phyloP scores from a whole-genome alignment of 2,329 filamentous ascomycete species.

The Sporothrix dimorphospora region DNA sequence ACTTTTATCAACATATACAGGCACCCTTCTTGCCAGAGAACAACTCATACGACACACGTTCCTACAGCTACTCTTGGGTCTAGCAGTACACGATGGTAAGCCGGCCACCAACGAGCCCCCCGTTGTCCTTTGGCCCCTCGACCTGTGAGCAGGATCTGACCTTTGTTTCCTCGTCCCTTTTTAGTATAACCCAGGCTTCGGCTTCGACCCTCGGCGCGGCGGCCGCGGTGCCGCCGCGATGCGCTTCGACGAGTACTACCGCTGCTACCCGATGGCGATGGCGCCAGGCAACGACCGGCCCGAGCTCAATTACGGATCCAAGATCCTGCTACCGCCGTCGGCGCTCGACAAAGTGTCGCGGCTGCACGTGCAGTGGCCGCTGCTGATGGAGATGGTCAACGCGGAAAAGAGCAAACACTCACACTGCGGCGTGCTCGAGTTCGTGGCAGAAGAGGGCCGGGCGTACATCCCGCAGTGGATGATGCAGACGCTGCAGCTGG shows the following conservation, averaged over 20 bases:
- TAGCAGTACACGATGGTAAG: slow-evolving; percentile 2
- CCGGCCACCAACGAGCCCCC: background rate
- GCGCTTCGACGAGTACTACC: slow-evolving; percentile 97
- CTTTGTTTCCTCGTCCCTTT: background rate
- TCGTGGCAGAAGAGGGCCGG: slow-evolving; percentile 95
- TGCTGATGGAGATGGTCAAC: slow-evolving; percentile 95
- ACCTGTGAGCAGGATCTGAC: background rate
- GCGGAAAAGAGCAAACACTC: slow-evolving; percentile 78
- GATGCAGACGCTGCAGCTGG: slow-evolving; percentile 88
- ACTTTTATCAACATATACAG: background rate
- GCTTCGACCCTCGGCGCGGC: slow-evolving; percentile 37
- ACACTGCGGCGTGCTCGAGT: slow-evolving; percentile 94
- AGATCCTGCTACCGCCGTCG: slow-evolving; percentile 95
- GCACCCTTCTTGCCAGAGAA: no score
- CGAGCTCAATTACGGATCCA: slow-evolving; percentile 93
- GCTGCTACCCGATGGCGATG: slow-evolving; percentile 95
- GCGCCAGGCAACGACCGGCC: slow-evolving; percentile 86
- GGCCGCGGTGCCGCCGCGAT: slow-evolving; percentile 59
- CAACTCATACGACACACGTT: background rate
- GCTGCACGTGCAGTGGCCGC: slow-evolving; percentile 94
- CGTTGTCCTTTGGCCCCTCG: background rate
- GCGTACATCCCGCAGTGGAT: slow-evolving; percentile 97
- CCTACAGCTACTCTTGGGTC: background rate
- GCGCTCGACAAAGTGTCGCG: slow-evolving; percentile 95
- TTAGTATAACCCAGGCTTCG: slow-evolving; percentile 27